Conservation (phyloP, 352 stramenopile species). For the Aphanomyces invadans region DNA sequence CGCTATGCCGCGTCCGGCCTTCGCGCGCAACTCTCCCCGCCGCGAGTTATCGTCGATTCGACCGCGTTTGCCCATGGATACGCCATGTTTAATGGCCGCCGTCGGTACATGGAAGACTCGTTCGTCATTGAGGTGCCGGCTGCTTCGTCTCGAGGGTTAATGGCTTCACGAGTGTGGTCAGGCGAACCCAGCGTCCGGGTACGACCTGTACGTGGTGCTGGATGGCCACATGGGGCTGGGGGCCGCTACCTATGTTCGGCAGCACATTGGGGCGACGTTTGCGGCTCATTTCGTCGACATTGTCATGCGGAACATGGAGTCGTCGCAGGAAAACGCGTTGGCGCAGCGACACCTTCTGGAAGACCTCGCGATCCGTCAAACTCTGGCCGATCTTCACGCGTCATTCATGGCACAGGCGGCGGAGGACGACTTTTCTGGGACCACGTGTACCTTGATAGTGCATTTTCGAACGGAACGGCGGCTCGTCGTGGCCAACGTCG, state of each 20-base stretch:
- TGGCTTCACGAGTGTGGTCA: no score
- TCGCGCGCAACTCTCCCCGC: background rate
- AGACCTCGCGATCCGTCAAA: conserved; percentile 53
- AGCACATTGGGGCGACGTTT: conserved; percentile 36
- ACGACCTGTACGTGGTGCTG: conserved; percentile 91
- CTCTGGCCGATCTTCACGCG: conserved; percentile 65
- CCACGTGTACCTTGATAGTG: conserved; percentile 68
- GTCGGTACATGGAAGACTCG: conserved; percentile 91
- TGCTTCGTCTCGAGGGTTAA: no score
- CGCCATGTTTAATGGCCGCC: conserved; percentile 83
- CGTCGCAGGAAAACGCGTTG: no score
- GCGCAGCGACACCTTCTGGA: no score
- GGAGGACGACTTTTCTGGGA: conserved; percentile 61
- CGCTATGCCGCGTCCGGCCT: background rate
- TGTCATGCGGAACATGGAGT: no score
- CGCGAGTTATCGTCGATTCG: background rate
- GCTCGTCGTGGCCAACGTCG: conserved; percentile 70
- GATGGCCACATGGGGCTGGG: conserved; percentile 91
- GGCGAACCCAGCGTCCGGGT: conserved; percentile 33
- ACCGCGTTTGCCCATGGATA: conserved; percentile 29
- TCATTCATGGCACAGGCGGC: conserved; percentile 21
- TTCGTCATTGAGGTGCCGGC: conserved; percentile 29
- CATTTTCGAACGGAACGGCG: conserved; percentile 47
- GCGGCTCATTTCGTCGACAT: conserved; percentile 2
- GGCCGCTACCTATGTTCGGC: conserved; percentile 74